Percentiles rank a stretch among this genome's conserved stretches.
Conservation (phyloP, 805 yeast genomes). For the Lachancea quebecensis region DNA sequence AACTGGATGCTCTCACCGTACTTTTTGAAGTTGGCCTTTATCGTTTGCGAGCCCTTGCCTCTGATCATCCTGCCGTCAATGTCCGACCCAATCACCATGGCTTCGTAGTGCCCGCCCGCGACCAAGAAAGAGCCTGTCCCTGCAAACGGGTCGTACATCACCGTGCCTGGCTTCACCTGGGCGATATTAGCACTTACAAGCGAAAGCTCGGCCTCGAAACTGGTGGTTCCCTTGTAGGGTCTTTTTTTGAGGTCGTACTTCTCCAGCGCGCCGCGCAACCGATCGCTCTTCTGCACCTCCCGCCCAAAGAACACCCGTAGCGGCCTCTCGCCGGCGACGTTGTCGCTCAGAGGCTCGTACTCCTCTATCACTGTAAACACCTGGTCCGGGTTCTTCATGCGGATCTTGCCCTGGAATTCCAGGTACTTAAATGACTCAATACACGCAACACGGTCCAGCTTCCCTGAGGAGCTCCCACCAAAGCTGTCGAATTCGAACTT, state of each 20-base stretch:
- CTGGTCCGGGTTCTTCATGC: conserved; percentile 69
- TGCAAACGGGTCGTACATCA: conserved; percentile 89
- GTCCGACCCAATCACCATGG: conserved; percentile 77
- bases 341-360: conserved; percentile 44
- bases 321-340: conserved; percentile 43
- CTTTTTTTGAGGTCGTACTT: conserved; percentile 74
- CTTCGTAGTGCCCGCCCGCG: conserved; percentile 82
- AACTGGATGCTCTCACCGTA: conserved; percentile 53
- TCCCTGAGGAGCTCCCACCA: conserved; percentile 54
- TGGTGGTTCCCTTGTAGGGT: conserved; percentile 89
- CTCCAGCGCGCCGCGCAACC: conserved; percentile 62
- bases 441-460: conserved; percentile 41
- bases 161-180: conserved; percentile 54
- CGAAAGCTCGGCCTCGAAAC: conserved; percentile 91
- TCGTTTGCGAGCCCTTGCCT: conserved; percentile 49
- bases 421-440: conserved; percentile 70
- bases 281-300: conserved; percentile 52
- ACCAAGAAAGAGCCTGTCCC: conserved; percentile 94
- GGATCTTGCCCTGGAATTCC: conserved; percentile 68
- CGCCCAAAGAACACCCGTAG: conserved; percentile 67
- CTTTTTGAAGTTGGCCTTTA: conserved; percentile 64
- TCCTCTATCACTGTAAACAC: conserved; percentile 69
- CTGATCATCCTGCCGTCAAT: conserved; percentile 75
- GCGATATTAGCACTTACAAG: conserved; percentile 83
- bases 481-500: conserved; percentile 78